These are phyloP conservation scores for Vanrija sp. DNA, from an alignment of 1,284 basidiomycete genomes.

Conservation along the genomic window DNA sequence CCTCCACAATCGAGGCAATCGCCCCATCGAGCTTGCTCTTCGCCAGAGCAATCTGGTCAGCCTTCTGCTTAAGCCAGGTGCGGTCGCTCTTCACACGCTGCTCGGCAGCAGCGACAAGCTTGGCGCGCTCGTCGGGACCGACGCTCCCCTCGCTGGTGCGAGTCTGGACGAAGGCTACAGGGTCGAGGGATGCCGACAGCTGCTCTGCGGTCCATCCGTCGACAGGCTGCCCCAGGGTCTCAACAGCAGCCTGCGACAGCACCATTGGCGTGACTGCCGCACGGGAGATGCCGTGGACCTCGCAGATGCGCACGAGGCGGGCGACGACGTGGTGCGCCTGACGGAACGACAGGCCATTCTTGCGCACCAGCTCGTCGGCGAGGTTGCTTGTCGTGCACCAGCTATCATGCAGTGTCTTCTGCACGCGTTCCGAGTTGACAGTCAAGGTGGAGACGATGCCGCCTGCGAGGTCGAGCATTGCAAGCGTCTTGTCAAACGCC, in stretches of 20 bases:
- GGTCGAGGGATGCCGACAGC: conserved; percentile 1
- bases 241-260: not conserved
- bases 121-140: not conserved
- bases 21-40: too few species aligned
- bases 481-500: conserved; percentile 4
- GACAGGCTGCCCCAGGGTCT: conserved; percentile 1
- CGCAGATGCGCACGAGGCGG: conserved; percentile 5
- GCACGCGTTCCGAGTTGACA: conserved; percentile 4
- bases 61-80: too few species aligned
- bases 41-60: too few species aligned
- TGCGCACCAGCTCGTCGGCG: conserved; percentile 7
- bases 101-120: too few species aligned
- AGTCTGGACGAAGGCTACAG: conserved; percentile 4
- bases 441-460: conserved; percentile 9
- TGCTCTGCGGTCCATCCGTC: not conserved
- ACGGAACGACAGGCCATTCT: conserved; percentile 6
- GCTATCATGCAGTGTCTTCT: not conserved
- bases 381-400: conserved; percentile 13
- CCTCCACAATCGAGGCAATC: too few species aligned
- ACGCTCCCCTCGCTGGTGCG: conserved; percentile 6
- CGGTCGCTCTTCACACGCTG: too few species aligned
- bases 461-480: conserved; percentile 6
- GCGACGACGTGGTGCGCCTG: conserved; percentile 14
- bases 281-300: not conserved
- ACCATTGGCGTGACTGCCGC: not conserved